phyloP scores from a whole-genome alignment of 371 early-diverging fungal genomes.

The Circinella umbellata region DNA sequence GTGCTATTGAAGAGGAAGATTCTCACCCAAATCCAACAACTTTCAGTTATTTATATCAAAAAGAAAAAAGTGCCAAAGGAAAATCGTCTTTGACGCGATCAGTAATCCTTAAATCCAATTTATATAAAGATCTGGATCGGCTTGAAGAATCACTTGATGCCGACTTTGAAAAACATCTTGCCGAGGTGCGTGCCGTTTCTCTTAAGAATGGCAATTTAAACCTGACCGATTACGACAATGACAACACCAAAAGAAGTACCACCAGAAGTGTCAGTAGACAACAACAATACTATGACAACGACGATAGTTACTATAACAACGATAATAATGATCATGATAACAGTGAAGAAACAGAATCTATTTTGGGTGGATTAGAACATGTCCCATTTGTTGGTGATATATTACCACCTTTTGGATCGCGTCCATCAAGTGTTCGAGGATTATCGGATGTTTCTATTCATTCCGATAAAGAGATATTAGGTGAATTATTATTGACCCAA shows the following conservation, averaged over 20 bases:
- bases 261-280: neutral
- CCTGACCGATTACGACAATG: neutral
- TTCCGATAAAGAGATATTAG: slow-evolving; percentile 28
- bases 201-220: neutral
- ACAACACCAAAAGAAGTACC: neutral
- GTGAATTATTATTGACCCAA: slow-evolving; percentile 18
- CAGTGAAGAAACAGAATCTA: neutral
- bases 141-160: slow-evolving; percentile 31
- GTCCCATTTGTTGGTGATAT: slow-evolving; percentile 18
- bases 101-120: slow-evolving; percentile 11
- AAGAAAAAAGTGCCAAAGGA: neutral
- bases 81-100: slow-evolving; percentile 2
- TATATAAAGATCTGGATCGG: slow-evolving; percentile 30
- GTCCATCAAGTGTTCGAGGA: slow-evolving; percentile 3
- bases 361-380: slow-evolving; percentile 17
- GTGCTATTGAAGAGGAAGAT: neutral
- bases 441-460: slow-evolving; percentile 26
- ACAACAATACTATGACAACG: neutral
- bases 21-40: neutral
- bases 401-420: slow-evolving; percentile 14
- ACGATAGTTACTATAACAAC: neutral
- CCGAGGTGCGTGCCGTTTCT: slow-evolving; percentile 18
- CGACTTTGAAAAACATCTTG: slow-evolving; percentile 28
- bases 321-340: neutral
- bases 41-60: neutral